Evolutionary conservation across 2,329 filamentous ascomycete species (phyloP).

Genomic region (Fusarium pseudocircinatum): DNA sequence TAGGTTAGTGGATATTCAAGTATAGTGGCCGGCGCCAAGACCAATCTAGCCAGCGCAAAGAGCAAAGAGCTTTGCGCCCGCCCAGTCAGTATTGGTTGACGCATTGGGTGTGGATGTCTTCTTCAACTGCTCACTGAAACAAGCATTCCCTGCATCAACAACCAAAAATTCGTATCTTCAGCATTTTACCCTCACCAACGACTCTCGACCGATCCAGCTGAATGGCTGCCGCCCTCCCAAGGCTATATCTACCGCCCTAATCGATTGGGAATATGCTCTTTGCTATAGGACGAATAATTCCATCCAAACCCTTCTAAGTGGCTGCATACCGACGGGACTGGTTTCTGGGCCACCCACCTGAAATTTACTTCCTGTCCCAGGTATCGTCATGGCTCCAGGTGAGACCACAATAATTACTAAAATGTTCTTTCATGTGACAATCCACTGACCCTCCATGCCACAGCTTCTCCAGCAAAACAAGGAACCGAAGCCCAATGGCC

Average conservation of each 20-base stretch:
- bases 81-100: not conserved
- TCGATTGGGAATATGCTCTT: conserved; percentile 32
- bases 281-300: conserved; percentile 28
- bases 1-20: conserved; percentile 5
- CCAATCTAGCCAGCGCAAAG: not conserved
- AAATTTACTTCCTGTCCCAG: conserved; percentile 23
- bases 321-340: conserved; percentile 28
- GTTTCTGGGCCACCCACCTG: conserved; percentile 22
- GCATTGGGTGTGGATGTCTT: conserved; percentile 12
- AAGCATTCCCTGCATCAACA: conserved; percentile 35
- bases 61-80: conserved; percentile 1
- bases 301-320: conserved; percentile 17
- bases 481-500: conserved; percentile 69
- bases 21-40: conserved; percentile 13
- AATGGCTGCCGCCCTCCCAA: conserved; percentile 34
- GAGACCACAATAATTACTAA: conserved; percentile 7
- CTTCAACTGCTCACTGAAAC: conserved; percentile 10
- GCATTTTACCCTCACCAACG: conserved; percentile 13
- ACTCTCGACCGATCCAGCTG: conserved; percentile 9
- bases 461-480: conserved; percentile 49
- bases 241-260: conserved; percentile 27
- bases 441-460: conserved; percentile 15
- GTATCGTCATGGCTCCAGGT: conserved; percentile 43
- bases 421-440: not conserved
- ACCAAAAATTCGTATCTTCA: conserved; percentile 16